Conservation (phyloP, 192 early-diverging fungal species). For the Allomyces macrogynus region DNA sequence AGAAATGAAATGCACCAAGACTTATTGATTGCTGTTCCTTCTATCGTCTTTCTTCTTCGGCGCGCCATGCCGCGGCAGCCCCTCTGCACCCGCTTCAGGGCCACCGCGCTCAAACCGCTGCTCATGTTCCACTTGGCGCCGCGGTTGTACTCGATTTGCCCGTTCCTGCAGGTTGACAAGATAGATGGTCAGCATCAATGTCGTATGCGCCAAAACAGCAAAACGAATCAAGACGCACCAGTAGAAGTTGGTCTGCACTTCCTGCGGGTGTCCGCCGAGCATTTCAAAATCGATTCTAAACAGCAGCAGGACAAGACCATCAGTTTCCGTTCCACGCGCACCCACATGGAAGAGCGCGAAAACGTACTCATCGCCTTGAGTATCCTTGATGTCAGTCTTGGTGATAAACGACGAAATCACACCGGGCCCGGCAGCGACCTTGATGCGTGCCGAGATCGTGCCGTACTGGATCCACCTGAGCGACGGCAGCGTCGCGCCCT, state of each 20-base stretch:
- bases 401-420: constrained; percentile 38
- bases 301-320: too few relatives aligned
- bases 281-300: constrained; percentile 36
- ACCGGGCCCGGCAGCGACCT: constrained; percentile 11
- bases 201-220: background rate
- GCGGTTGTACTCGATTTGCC: constrained; percentile 31
- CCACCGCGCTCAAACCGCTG: background rate
- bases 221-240: constrained; percentile 1
- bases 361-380: constrained; percentile 26
- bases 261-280: constrained; percentile 23
- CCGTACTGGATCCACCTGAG: constrained; percentile 39
- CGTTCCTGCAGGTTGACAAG: constrained; percentile 6
- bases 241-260: constrained; percentile 43
- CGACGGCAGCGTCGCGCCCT: constrained; percentile 31
- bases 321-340: too few relatives aligned
- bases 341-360: too few relatives aligned
- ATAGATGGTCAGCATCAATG: background rate
- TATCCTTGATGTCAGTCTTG: constrained; percentile 21
- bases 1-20: too few relatives aligned
- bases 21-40: too few relatives aligned
- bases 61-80: too few relatives aligned
- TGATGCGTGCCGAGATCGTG: constrained; percentile 25
- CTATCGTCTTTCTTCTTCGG: too few relatives aligned
- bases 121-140: constrained; percentile 13
- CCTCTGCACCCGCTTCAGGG: too few relatives aligned